These are phyloP conservation scores for Pyrus bretschneideri DNA, from an alignment of 306 rosid species.

Conservation along the genomic window DNA sequence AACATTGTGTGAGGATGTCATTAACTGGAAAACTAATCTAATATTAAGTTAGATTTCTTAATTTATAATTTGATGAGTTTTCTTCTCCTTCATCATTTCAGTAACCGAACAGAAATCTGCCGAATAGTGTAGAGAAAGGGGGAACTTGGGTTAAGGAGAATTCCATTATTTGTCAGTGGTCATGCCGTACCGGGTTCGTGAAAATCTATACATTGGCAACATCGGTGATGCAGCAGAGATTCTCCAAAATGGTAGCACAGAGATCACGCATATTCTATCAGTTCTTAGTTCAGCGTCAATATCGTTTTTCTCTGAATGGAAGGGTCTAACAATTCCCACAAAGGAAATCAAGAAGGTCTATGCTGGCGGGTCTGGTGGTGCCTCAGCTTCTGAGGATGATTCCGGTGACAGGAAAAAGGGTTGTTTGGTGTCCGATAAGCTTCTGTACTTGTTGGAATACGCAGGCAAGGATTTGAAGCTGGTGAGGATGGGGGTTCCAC, in stretches of 20 bases:
- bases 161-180: background rate
- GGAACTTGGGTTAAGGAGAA: background rate
- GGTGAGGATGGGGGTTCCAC: constrained; percentile 81
- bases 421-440: constrained; percentile 47
- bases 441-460: constrained; percentile 61
- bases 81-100: background rate
- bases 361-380: constrained; percentile 28
- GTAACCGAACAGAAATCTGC: background rate
- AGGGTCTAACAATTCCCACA: constrained; percentile 39
- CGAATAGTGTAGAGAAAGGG: background rate
- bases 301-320: constrained; percentile 81
- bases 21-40: too few species aligned
- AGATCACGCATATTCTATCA: constrained; percentile 65
- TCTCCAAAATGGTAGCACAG: constrained; percentile 47
- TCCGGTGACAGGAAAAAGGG: constrained; percentile 27
- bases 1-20: too few species aligned
- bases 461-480: constrained; percentile 76
- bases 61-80: background rate
- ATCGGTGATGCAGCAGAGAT: constrained; percentile 68
- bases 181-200: constrained; percentile 83
- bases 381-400: constrained; percentile 28
- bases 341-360: constrained; percentile 56
- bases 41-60: too few species aligned
- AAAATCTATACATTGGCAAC: constrained; percentile 72
- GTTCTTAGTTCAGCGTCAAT: constrained; percentile 75